Evolutionary conservation across 495 filamentous ascomycete species (phyloP).

Genomic region (Aspergillus kassunensis): DNA sequence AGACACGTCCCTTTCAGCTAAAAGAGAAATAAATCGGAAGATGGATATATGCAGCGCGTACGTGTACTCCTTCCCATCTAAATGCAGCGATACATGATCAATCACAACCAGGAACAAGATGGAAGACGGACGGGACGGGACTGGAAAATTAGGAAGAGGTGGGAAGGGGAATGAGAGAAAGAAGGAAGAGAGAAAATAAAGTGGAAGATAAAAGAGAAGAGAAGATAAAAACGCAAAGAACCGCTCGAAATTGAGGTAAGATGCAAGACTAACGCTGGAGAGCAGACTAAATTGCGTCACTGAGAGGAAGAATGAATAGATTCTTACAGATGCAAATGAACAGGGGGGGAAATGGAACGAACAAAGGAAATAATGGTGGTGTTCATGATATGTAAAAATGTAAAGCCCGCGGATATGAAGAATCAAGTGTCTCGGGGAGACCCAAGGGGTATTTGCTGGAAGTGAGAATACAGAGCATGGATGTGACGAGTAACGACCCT

Average conservation of each 20-base stretch:
- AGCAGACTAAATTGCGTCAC: constrained; percentile 20
- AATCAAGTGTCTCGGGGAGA: constrained; percentile 2
- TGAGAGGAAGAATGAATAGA: constrained; percentile 7
- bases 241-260: constrained; percentile 40
- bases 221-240: no score
- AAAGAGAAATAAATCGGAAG: constrained; percentile 18
- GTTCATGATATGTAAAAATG: constrained; percentile 8
- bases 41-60: constrained; percentile 27
- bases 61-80: constrained; percentile 39
- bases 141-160: not conserved
- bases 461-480: constrained; percentile 1
- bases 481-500: not conserved
- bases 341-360: constrained; percentile 11
- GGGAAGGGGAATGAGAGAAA: constrained; percentile 2
- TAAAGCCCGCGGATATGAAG: constrained; percentile 12
- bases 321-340: constrained; percentile 20
- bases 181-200: constrained; percentile 13
- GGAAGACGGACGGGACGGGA: not conserved
- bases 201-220: constrained; percentile 6
- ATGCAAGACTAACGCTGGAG: constrained; percentile 32
- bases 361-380: constrained; percentile 6
- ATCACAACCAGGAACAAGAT: constrained; percentile 1
- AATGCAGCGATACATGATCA: constrained; percentile 35
- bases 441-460: constrained; percentile 8
- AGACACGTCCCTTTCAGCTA: no score